Conservation (phyloP, 225 moss, liverwort and hornwort species). For the Pseudoscleropodium purum region DNA sequence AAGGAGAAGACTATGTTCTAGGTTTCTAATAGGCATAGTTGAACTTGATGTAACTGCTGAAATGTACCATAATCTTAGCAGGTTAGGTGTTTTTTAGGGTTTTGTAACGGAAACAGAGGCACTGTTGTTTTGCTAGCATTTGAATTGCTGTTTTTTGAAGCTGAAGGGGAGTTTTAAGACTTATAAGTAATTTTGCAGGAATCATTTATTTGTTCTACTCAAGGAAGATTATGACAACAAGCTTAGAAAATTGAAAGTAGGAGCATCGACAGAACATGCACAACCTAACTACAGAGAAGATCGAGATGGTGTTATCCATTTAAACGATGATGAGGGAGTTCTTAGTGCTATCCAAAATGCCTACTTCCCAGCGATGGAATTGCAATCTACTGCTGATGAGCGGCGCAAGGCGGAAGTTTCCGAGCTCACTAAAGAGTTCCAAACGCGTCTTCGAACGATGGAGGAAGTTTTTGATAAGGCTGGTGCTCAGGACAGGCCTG, state of each 20-base stretch:
- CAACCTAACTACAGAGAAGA: constrained; percentile 3
- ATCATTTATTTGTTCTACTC: constrained; percentile 11
- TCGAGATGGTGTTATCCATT: constrained; percentile 13
- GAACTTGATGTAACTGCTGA: background rate
- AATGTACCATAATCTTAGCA: background rate
- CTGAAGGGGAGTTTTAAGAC: background rate
- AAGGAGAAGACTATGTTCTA: background rate
- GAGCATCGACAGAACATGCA: background rate
- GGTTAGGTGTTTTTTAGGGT: background rate
- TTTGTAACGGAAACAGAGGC: background rate
- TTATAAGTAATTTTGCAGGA: constrained; percentile 4
- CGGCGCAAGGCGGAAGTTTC: constrained; percentile 43
- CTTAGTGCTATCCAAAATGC: constrained; percentile 21
- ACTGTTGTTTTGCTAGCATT: background rate
- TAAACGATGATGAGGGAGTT: constrained; percentile 13
- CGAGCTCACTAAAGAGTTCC: constrained; percentile 35
- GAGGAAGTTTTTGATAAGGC: constrained; percentile 54
- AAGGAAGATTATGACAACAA: constrained; percentile 36
- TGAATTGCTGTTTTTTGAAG: background rate
- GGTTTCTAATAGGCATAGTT: background rate
- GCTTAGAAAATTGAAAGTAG: constrained; percentile 17
- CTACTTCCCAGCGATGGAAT: constrained; percentile 30
- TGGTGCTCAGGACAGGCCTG: constrained; percentile 45
- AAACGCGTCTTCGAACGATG: constrained; percentile 31
- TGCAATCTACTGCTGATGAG: constrained; percentile 22